These are phyloP conservation scores for Leptographium lundbergii DNA, from an alignment of 2,329 filamentous ascomycete species.

Conservation along the genomic window DNA sequence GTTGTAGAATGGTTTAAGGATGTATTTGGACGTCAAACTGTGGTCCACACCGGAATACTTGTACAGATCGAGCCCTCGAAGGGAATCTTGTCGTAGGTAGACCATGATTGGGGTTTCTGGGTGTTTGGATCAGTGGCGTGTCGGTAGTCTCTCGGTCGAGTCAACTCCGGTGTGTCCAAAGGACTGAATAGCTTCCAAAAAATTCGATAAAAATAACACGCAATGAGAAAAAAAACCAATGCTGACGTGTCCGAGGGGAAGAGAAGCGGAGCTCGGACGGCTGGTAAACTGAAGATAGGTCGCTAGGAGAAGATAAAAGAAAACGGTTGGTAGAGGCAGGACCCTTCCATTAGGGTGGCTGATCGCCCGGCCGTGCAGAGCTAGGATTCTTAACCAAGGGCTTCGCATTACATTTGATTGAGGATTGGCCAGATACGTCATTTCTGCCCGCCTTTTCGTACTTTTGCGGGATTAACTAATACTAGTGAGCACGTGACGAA, in stretches of 20 bases:
- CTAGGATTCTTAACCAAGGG: not conserved
- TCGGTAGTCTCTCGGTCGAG: not conserved
- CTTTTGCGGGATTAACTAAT: not conserved
- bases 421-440: not conserved
- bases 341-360: not conserved
- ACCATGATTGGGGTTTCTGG: constrained; percentile 48
- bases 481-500: not conserved
- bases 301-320: not conserved
- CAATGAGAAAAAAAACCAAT: not conserved
- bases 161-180: not conserved
- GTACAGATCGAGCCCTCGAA: constrained; percentile 83
- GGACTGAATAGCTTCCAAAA: not conserved
- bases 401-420: not conserved
- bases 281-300: not conserved
- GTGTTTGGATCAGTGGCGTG: not conserved
- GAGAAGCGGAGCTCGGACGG: not conserved
- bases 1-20: constrained; percentile 96
- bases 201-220: not conserved
- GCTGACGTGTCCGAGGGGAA: not conserved
- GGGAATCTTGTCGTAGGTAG: constrained; percentile 85
- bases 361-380: not conserved
- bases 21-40: constrained; percentile 79
- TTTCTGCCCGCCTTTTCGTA: not conserved
- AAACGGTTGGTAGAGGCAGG: not conserved
- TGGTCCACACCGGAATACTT: constrained; percentile 90